Conservation (phyloP, 2,329 filamentous ascomycete genomes). For the Ophiostoma quercus region DNA sequence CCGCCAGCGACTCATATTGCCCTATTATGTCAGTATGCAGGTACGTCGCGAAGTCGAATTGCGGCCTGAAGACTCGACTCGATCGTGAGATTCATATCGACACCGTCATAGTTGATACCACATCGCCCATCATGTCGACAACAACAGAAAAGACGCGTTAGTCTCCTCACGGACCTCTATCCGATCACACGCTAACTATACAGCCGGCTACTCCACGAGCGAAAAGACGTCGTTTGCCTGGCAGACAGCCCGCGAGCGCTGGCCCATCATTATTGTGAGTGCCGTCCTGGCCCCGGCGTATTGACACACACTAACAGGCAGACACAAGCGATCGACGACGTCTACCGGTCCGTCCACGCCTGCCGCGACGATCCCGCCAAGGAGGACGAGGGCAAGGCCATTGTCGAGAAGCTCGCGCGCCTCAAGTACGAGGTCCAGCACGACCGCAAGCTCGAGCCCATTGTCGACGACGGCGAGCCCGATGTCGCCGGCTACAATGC, state of each 20-base stretch:
- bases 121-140: not conserved
- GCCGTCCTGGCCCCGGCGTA: not conserved
- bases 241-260: constrained; percentile 76
- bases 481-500: constrained; percentile 81
- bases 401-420: constrained; percentile 70
- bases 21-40: not conserved
- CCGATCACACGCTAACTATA: not conserved
- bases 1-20: not conserved
- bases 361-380: constrained; percentile 58
- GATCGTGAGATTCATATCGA: not conserved
- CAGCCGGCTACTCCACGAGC: constrained; percentile 60
- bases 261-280: constrained; percentile 67
- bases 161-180: not conserved
- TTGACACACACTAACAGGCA: constrained; percentile 40
- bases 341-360: constrained; percentile 67
- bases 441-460: constrained; percentile 57
- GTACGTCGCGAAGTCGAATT: not conserved
- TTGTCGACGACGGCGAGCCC: constrained; percentile 62
- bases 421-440: constrained; percentile 97
- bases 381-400: constrained; percentile 75
- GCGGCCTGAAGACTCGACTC: not conserved
- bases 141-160: not conserved
- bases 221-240: constrained; percentile 85
- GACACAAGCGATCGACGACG: constrained; percentile 87
- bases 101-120: not conserved